Base-by-base conservation (phyloP, 306 rosid species). In the Comarum palustre region DNA sequence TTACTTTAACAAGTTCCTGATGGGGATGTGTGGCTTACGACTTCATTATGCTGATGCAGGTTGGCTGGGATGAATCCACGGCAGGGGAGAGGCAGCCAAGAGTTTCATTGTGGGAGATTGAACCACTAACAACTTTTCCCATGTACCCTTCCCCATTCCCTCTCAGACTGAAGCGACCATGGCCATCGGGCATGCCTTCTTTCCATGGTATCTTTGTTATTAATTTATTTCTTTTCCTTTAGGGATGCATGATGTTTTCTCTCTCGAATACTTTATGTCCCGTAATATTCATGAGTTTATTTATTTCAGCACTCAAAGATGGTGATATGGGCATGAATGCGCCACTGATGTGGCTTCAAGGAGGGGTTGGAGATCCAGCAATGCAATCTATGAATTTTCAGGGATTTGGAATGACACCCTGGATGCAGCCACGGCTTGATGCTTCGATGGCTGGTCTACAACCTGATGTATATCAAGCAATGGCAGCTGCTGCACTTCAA, bases 81-180 rank as follows among this genome's bases (percentile, higher is more conserved):
- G 97, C 97, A 13, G 97, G 96, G 68, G 97, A 91, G 77, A 87
- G 90, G 75, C 97, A 91, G 82, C 97, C 97, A 48, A 83, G 97
- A 80, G 97, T 91, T 22, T 89, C 97, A 16, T 41, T 91, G 57
- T 91, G 97, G 97, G 97, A 91, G 79, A 91, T 89, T 80, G 97
- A 91, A 78, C 97, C 97, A 36, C 73, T 91, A 64, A 91, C 97
- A 52, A 91, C 97, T 27, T 91, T 91, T 79, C 97, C 97, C 16
- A 91, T 91, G 97, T 91, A 91, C 82, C 96, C 97, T 54, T 89
- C 97, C 6, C 89, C 96, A 36, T 91, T 91, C 57, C 96, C 97
- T 10, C 90, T 91, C 24, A 84, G 97, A 73, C 91, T 91, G 68
- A 91, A 91, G 80, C 88, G 93, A 57, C 90, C 93, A 1, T 91